Conservation (phyloP, 23 red algal genomes). For the Gracilaria caudata region DNA sequence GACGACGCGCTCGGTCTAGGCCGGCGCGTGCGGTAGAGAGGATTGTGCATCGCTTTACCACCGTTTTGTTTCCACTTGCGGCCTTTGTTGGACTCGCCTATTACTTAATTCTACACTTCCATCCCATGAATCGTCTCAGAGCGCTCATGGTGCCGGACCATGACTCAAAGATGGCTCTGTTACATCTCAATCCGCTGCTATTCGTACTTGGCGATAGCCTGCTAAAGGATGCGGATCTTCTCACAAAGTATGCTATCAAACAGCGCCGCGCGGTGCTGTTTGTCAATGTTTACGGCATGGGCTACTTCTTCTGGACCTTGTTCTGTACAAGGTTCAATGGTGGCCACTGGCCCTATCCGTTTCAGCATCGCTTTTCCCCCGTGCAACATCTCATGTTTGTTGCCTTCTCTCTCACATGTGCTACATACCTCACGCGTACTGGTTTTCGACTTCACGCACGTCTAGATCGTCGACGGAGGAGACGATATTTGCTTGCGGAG, state of each 20-base stretch:
- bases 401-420: conserved; percentile 4
- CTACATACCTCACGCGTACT: conserved; percentile 20
- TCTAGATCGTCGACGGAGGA: conserved; percentile 57
- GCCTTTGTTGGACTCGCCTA: conserved; percentile 68
- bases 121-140: conserved; percentile 64
- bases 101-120: conserved; percentile 74
- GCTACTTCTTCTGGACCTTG: conserved; percentile 64
- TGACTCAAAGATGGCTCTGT: conserved; percentile 71
- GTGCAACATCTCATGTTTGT: conserved; percentile 64
- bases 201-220: conserved; percentile 67
- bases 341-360: conserved; percentile 71
- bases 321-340: conserved; percentile 64
- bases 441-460: conserved; percentile 53
- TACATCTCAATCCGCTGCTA: conserved; percentile 74
- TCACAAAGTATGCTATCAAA: conserved; percentile 43
- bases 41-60: conserved; percentile 55
- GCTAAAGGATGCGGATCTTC: conserved; percentile 69
- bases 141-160: conserved; percentile 58
- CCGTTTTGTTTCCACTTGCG: conserved; percentile 46
- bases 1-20: conserved; percentile 22
- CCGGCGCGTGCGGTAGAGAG: conserved; percentile 34
- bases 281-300: conserved; percentile 45
- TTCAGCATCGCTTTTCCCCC: conserved; percentile 49
- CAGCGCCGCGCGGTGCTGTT: conserved; percentile 27
- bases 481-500: conserved; percentile 20